Conservation (phyloP, 2,329 filamentous ascomycete species). For the Sporothrix mexicana region DNA sequence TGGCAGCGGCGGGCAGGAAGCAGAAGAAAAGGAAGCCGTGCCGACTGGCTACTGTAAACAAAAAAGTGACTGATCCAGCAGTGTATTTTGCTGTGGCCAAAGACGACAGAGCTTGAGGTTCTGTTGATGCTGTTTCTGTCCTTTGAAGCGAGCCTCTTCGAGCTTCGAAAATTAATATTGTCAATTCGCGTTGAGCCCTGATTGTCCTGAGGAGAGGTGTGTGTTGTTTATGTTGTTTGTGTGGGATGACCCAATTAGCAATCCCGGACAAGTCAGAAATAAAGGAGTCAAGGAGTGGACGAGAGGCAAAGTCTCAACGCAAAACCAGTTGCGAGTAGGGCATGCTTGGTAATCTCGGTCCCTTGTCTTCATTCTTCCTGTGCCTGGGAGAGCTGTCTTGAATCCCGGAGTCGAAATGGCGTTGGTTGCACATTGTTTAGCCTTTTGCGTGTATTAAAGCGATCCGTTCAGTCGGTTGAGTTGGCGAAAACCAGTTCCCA, state of each 20-base stretch:
- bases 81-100: neutral
- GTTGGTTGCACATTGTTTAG: conserved; percentile 2
- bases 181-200: conserved; percentile 22
- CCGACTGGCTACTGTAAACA: conserved; percentile 13
- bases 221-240: neutral
- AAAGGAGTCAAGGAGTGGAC: neutral
- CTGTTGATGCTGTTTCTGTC: conserved; percentile 9
- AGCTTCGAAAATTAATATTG: conserved; percentile 28
- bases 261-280: neutral
- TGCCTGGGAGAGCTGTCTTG: neutral
- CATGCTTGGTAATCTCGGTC: conserved; percentile 10
- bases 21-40: neutral
- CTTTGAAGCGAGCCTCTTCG: conserved; percentile 25
- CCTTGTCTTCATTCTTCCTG: neutral
- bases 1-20: conserved; percentile 10
- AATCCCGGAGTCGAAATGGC: neutral
- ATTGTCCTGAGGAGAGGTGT: neutral
- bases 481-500: conserved; percentile 19
- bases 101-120: neutral
- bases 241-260: neutral
- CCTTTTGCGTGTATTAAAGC: conserved; percentile 19
- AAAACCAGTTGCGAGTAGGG: conserved; percentile 26
- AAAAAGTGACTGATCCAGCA: conserved; percentile 22
- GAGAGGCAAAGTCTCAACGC: conserved; percentile 2
- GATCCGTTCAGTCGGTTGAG: neutral